These are phyloP conservation scores for Suillus clintonianus DNA, from an alignment of 768 basidiomycete genomes.

Conservation along the genomic window DNA sequence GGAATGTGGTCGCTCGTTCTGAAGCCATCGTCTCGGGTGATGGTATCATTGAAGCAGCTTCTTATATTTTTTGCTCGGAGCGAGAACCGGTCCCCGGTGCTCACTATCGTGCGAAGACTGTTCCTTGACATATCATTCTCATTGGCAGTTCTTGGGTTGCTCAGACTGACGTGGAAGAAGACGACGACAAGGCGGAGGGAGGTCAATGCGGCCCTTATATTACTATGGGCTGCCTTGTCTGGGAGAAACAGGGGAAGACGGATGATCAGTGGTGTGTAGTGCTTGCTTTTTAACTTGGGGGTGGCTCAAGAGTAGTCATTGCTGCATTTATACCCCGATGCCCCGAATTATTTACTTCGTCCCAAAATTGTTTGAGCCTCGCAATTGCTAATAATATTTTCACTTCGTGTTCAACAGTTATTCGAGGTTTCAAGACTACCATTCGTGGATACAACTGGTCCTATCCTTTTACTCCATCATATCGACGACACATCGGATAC, in stretches of 20 bases:
- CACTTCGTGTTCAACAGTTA: background rate
- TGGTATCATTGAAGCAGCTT: constrained; percentile 50
- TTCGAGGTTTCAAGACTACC: background rate
- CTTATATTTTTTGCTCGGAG: constrained; percentile 59
- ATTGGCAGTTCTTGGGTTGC: constrained; percentile 57
- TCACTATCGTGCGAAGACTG: constrained; percentile 69
- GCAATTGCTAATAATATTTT: background rate
- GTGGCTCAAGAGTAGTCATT: constrained; percentile 5
- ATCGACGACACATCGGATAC: constrained; percentile 94
- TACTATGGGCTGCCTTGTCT: constrained; percentile 70
- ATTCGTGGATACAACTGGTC: constrained; percentile 2
- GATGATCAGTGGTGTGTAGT: constrained; percentile 51
- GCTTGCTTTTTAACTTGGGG: constrained; percentile 8
- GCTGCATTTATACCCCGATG: constrained; percentile 13
- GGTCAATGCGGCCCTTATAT: constrained; percentile 60
- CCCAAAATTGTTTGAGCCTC: background rate
- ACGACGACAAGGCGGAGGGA: constrained; percentile 72
- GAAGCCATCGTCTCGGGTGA: constrained; percentile 58
- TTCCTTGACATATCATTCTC: constrained; percentile 81
- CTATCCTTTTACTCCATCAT: constrained; percentile 49
- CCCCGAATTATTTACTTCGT: constrained; percentile 2
- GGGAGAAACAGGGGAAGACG: constrained; percentile 50
- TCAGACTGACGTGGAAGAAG: constrained; percentile 63
- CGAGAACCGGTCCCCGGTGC: constrained; percentile 63
- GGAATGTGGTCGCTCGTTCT: constrained; percentile 82